Evolutionary conservation across 2,329 filamentous ascomycete species (phyloP), one percentile per base, ranked within the genome.

Genomic region (Didymella pomorum): DNA sequence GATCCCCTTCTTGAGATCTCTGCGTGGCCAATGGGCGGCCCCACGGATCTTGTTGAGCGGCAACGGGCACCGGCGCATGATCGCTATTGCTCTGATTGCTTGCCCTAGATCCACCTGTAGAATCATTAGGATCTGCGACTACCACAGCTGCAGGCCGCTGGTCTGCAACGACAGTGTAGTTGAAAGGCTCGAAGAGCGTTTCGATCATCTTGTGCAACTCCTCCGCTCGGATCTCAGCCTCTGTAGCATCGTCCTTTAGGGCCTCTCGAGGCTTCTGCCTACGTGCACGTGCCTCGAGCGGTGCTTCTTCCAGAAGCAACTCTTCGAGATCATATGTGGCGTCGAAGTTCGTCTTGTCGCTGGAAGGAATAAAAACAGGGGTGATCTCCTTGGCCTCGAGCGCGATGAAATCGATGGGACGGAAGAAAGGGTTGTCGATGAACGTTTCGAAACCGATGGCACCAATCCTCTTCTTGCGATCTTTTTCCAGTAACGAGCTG

Each of bases 271-370:
- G 95, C 77, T 98, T 97, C 76, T 98, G 95, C 72, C 94, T 88
- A 67, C 95, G 86, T 49, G 95, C 93, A 71, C 95, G 85, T 54
- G 95, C 95, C 78, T 99, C 95, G 5, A 99, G 80, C 1, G 95
- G 95, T 12, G 95, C 95, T 75, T 99, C 95, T 77, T 99, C 95
- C 43, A 99, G 79, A 2, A 99, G 80, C 20, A 99, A 78, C 76
- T 99, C 95, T 74, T 99, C 95, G 49, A 99, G 80, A 76, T 99
- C 95, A 74, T 99, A 98, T 0, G 95, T 99, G 4, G 95, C 95
- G 77, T 99, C 95, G 67, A 99, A 99, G 76, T 99, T 99, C 3
- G 95, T 98, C 84, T 99, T 99, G 47, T 98, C 95, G 55, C 92
- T 93, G 0, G 94, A 97, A 0, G 95, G 95, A 20, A 90, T 86